Evolutionary conservation across 2,329 filamentous ascomycete species (phyloP).

Genomic region (Atkinsonella texensis): DNA sequence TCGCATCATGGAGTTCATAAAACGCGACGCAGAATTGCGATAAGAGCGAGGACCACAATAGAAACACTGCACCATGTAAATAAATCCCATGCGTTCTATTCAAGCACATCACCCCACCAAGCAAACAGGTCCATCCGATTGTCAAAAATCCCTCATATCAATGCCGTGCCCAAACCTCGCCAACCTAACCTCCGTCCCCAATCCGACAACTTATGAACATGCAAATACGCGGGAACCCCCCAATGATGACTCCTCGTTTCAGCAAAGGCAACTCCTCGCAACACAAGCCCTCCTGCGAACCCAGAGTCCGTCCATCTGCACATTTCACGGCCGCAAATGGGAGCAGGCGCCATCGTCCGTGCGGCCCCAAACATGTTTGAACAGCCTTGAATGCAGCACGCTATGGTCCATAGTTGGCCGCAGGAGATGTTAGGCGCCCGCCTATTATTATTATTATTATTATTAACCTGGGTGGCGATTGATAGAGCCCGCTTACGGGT

Average conservation of each 20-base stretch:
- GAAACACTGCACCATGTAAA: neutral
- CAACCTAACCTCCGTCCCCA: no score
- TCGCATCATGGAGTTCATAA: conserved; percentile 26
- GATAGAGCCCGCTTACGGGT: no score
- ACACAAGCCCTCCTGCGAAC: neutral
- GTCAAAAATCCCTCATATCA: no score
- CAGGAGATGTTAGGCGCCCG: neutral
- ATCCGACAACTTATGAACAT: no score
- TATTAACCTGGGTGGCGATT: no score
- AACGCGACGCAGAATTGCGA: conserved; percentile 16
- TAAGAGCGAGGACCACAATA: neutral
- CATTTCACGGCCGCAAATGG: neutral
- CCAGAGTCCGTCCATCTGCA: neutral
- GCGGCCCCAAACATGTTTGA: neutral
- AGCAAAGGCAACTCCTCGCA: neutral
- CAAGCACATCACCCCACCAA: no score
- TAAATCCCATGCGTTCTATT: no score
- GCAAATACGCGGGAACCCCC: neutral
- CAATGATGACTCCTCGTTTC: neutral
- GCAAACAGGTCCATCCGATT: no score
- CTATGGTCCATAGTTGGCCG: neutral
- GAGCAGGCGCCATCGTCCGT: neutral
- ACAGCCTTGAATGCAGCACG: neutral
- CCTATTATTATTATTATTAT: no score
- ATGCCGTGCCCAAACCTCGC: neutral